Evolutionary conservation across 106 monocot species (phyloP), one percentile per base, ranked within the genome.

Genomic region (Gastrodia elata): DNA sequence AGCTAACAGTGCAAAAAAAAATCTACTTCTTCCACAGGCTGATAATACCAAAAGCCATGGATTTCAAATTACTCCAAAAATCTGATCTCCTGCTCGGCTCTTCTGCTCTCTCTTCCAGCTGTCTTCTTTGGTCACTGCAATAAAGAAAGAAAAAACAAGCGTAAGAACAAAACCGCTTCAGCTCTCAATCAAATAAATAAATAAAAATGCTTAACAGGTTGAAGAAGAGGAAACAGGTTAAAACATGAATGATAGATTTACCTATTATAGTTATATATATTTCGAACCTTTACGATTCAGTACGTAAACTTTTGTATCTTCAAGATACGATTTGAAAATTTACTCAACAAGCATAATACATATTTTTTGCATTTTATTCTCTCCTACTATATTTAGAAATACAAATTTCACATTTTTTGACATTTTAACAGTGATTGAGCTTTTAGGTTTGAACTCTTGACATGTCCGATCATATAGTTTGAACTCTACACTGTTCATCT

Each of bases 21-120:
- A 58, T 27, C 57, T 58, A 58, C 20, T 61, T 32, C 32, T 61
- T 61, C 61, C 32, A 61, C 9, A 61, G 61, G 61, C 32, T 32
- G 61, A 61, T 61, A 32, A 61, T 61, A 61, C 61, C 61, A 32
- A 61, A 8, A 2, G 61, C 61, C 10, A 61, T 61, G 61, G 61
- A 61, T 61, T 61, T 61, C 61, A 61, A 32, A 61, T 32, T 61
- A 61, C 61, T 32, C 61, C 61, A 61, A 61, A 61, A 61, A 32
- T 0, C 32, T 32, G 10, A 61, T 61, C 61, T 32, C 27, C 32
- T 61, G 7, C 30, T 61, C 10, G 61, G 13, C 43, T 8, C 43
- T 32, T 8, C 2, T 61, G 30, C 30, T 14, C 61, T 14, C 9
- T 61, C 13, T 11, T 32, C 61, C 1, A 32, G 4, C 10, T 2